Evolutionary conservation across 176 grass and related monocot genomes (phyloP).

Genomic region (bread wheat (Triticum aestivum)): IWGSC_CS_RefSeq_v2.1 NC_057803.1:607860098-607860597

Average conservation of each 20-base stretch:
- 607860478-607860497: not conserved
- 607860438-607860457: not conserved
- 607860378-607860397: not conserved
- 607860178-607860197: conserved; percentile 70
- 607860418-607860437: not conserved
- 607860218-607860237: conserved; percentile 76
- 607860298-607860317: no score
- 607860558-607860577: not conserved
- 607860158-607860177: conserved; percentile 76
- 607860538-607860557: not conserved
- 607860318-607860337: not conserved
- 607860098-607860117: conserved; percentile 86
- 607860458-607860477: not conserved
- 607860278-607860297: conserved; percentile 71
- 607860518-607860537: not conserved
- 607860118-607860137: conserved; percentile 55
- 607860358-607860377: not conserved
- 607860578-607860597: not conserved
- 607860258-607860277: conserved; percentile 68
- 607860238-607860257: conserved; percentile 65
- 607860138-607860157: conserved; percentile 79
- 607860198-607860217: conserved; percentile 48
- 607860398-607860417: not conserved
- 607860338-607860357: no score
- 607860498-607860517: not conserved